Conservation (phyloP, 345 rosid genomes). For the Murraya koenigii region DNA sequence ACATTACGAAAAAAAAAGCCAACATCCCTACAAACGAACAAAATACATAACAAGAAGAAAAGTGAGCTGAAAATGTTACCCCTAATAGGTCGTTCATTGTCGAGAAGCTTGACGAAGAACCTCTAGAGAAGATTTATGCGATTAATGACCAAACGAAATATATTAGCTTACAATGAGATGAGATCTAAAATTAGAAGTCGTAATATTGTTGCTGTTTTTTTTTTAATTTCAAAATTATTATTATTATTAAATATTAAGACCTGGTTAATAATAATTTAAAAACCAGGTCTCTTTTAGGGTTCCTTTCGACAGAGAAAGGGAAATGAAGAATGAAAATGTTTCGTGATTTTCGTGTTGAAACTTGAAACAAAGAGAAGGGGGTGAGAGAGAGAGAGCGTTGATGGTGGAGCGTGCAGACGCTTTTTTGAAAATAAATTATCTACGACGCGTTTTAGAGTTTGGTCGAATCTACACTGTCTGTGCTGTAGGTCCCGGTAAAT, state of each 20-base stretch:
- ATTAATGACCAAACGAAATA: background rate
- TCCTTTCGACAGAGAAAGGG: background rate
- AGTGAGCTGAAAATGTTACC: constrained; percentile 15
- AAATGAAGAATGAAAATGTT: background rate
- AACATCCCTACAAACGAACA: background rate
- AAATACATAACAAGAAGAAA: background rate
- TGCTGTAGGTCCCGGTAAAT: no score
- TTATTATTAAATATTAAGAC: background rate
- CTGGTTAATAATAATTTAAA: constrained; percentile 4
- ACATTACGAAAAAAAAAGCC: background rate
- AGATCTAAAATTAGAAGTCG: constrained; percentile 3
- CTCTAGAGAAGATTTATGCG: background rate
- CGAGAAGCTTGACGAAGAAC: constrained; percentile 1
- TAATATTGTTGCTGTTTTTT: background rate
- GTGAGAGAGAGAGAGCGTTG: background rate
- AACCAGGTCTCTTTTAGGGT: constrained; percentile 4
- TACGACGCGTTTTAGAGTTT: background rate
- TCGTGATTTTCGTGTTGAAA: background rate
- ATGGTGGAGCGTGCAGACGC: background rate
- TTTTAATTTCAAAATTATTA: background rate
- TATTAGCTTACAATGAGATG: background rate
- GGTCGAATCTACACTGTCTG: background rate
- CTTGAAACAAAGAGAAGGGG: background rate
- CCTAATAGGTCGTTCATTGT: constrained; percentile 26
- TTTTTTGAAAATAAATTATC: background rate